phyloP scores from a whole-genome alignment of 441 rosid genomes.

The Kokia cookei region DNA sequence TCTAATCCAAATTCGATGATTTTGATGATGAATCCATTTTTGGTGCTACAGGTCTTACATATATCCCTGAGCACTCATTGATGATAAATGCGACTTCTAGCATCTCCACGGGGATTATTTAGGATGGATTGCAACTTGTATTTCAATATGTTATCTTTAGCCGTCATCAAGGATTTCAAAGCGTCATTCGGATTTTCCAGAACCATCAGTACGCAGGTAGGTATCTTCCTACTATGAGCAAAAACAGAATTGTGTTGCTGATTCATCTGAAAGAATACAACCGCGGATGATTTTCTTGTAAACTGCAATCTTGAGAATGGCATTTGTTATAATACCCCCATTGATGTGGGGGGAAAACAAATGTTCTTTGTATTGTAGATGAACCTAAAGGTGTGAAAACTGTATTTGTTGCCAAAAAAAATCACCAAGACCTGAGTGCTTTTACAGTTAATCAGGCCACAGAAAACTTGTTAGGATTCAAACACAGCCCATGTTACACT shows the following conservation, averaged over 20 bases:
- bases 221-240: background rate
- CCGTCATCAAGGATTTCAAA: constrained; percentile 3
- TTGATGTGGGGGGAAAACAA: background rate
- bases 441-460: background rate
- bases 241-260: background rate
- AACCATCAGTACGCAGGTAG: background rate
- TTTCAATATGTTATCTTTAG: constrained; percentile 4
- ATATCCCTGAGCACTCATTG: constrained; percentile 81
- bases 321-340: constrained; percentile 10
- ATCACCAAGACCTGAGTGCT: background rate
- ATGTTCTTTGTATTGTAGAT: constrained; percentile 9
- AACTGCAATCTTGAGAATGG: constrained; percentile 4
- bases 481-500: background rate
- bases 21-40: constrained; percentile 5
- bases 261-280: background rate
- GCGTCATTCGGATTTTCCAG: background rate
- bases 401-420: background rate
- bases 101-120: constrained; percentile 66
- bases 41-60: constrained; percentile 64
- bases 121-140: constrained; percentile 18
- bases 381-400: constrained; percentile 8
- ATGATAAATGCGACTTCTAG: constrained; percentile 94
- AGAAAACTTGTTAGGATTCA: background rate
- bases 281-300: constrained; percentile 5
- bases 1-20: background rate